Conservation (phyloP, 768 basidiomycete species). For the Lentinus tigrinus region DNA sequence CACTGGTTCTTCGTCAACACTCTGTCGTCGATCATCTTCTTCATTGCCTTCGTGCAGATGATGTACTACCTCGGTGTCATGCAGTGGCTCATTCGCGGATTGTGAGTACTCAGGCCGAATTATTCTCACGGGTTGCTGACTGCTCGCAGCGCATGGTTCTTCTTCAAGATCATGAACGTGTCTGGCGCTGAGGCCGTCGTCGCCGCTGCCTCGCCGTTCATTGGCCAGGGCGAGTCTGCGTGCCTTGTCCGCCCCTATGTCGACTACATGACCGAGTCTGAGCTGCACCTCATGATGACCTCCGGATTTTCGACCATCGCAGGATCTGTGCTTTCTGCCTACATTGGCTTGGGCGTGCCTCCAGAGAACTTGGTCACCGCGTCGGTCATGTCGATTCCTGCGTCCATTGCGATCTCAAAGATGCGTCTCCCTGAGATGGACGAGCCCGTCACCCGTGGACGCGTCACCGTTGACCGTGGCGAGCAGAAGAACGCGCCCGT, state of each 20-base stretch:
- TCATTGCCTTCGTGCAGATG: conserved; percentile 92
- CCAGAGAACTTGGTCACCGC: conserved; percentile 81
- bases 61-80: conserved; percentile 87
- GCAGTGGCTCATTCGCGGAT: conserved; percentile 90
- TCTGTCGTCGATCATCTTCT: conserved; percentile 84
- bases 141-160: conserved; percentile 75
- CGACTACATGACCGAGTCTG: conserved; percentile 81
- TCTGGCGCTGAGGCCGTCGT: conserved; percentile 96
- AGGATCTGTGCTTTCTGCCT: conserved; percentile 84
- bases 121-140: neutral
- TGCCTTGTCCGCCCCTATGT: conserved; percentile 84
- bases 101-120: conserved; percentile 45
- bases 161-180: conserved; percentile 87
- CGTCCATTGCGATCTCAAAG: conserved; percentile 90
- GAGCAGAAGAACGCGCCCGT: conserved; percentile 53
- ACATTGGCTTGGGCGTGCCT: conserved; percentile 77
- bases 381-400: conserved; percentile 94
- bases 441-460: conserved; percentile 83
- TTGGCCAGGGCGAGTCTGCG: conserved; percentile 88
- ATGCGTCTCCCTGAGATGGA: conserved; percentile 82
- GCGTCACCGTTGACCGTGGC: conserved; percentile 80
- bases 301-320: conserved; percentile 93
- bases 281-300: conserved; percentile 87
- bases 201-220: conserved; percentile 90
- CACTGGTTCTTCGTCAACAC: conserved; percentile 87